Base-by-base conservation (phyloP, 495 filamentous ascomycete species). In the Alectoria sarmentosa region DNA sequence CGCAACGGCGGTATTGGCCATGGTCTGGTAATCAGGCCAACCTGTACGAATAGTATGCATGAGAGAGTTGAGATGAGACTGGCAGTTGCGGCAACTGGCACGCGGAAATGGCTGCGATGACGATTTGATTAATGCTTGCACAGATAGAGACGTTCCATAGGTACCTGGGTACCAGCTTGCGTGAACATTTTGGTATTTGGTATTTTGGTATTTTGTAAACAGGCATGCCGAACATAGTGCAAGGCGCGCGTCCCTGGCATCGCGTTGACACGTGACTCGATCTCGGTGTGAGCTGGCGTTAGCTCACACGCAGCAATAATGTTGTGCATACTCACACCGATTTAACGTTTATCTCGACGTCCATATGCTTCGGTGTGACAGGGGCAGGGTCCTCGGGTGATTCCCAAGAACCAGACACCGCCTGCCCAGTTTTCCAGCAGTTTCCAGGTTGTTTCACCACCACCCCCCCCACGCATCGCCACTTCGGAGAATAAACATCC, bases 1-100 rank as follows among this genome's bases (percentile, higher is more conserved):
- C 14, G 68, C 72, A 19, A 67, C 70, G 17, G 58, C 65, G 41
- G 55, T 73, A n/a, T 55, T 55, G 52, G 30, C 11, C 15, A 21
- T 17, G 28, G 52, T 19, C 52, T 55, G 34, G 15, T 55, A 13
- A 55, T 3, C 23, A 55, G 52, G 52, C 30, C 52, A n/a, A 21
- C 0, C 8, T 34, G 30, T 55, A 34, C 49, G 26, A 21, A 2
- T 32, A 15, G 26, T 5, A 32, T 15, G 23, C 5, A 32, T 54
- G 26, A 15, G 5, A 6, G 10, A 19, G 4, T 32, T 32, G 49
- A 54, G 13, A 9, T 30, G 11, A 26, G 46, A 48, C 14, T 30
- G 26, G 13, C 14, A 54, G 26, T 54, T 28, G 49, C 5, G 14
- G 15, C 28, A 17, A 54, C 32, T 54, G 15, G 28, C 49, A 17